Conservation (phyloP, 73 alveolate genomes). For the Tetrahymena thermophila region DNA sequence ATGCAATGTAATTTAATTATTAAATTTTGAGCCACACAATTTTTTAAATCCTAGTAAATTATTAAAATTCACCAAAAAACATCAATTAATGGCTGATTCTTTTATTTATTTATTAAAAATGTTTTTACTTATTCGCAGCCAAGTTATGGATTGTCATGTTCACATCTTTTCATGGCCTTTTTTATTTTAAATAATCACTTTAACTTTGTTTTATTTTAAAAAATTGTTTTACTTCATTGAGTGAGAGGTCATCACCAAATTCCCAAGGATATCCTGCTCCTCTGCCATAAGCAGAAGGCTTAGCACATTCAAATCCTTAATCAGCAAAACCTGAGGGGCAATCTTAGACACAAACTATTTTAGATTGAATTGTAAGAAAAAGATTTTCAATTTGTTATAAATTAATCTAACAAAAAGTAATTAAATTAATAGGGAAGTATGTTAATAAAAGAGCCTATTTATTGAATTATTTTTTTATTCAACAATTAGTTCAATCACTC, state of each 20-base stretch:
- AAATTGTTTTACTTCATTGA: not conserved
- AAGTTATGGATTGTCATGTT: not conserved
- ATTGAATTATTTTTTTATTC: not conserved
- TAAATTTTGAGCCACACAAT: not conserved
- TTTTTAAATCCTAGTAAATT: not conserved
- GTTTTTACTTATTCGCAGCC: not conserved
- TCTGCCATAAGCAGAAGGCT: constrained; percentile 47
- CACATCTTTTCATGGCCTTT: not conserved
- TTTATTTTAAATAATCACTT: not conserved
- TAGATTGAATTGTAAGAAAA: not conserved
- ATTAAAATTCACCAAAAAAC: not conserved
- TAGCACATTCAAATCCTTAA: constrained; percentile 26
- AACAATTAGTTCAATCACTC: not conserved
- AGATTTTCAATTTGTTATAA: not conserved
- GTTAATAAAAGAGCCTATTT: too few relatives aligned
- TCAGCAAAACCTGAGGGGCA: constrained; percentile 39
- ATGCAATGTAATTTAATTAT: not conserved
- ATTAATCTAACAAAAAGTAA: not conserved
- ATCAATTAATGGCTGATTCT: not conserved
- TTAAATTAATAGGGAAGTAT: too few relatives aligned
- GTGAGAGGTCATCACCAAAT: not conserved
- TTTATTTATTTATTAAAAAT: not conserved
- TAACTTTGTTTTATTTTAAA: not conserved
- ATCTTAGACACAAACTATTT: constrained; percentile 25
- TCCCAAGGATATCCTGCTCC: constrained; percentile 39